These are phyloP conservation scores for Juglanconis oblonga DNA, from an alignment of 2,329 filamentous ascomycete species.

Conservation along the genomic window DNA sequence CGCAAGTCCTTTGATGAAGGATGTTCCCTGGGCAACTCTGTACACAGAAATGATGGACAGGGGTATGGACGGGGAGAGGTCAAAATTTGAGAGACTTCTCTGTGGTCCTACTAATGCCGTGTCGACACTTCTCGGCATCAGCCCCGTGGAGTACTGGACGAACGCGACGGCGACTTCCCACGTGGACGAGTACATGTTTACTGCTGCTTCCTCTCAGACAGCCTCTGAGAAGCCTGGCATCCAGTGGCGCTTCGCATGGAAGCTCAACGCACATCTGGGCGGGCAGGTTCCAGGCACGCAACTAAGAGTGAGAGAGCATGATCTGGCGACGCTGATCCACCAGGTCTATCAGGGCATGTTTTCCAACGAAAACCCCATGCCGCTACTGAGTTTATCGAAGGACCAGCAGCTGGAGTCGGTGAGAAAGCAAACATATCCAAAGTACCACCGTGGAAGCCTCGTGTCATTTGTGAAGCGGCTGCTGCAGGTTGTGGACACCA, in stretches of 20 bases:
- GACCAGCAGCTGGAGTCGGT: constrained; percentile 8
- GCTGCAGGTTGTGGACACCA: constrained; percentile 30
- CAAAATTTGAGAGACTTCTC: constrained; percentile 21
- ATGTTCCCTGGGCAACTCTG: constrained; percentile 41
- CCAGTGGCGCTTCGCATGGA: constrained; percentile 30
- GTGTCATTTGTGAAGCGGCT: constrained; percentile 37
- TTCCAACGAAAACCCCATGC: constrained; percentile 32
- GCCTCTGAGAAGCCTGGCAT: constrained; percentile 9
- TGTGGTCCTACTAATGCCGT: constrained; percentile 31
- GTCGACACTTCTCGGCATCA: constrained; percentile 50
- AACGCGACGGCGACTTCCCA: constrained; percentile 40
- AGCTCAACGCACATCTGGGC: constrained; percentile 21
- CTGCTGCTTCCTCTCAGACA: constrained; percentile 18
- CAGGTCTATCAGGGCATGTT: constrained; percentile 46
- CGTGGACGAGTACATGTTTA: constrained; percentile 37
- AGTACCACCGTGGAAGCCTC: constrained; percentile 38
- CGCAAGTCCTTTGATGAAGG: constrained; percentile 43
- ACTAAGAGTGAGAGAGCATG: constrained; percentile 30
- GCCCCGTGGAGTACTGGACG: constrained; percentile 48
- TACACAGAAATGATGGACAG: constrained; percentile 24
- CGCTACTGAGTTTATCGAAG: constrained; percentile 13
- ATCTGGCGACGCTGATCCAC: constrained; percentile 38
- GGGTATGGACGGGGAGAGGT: constrained; percentile 39
- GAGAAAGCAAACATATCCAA: constrained; percentile 22
- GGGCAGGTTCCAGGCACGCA: constrained; percentile 15